Evolutionary conservation across 805 yeast species (phyloP), one percentile per base, ranked within the genome.

Genomic region (Wickerhamiella vanderwaltii): DNA sequence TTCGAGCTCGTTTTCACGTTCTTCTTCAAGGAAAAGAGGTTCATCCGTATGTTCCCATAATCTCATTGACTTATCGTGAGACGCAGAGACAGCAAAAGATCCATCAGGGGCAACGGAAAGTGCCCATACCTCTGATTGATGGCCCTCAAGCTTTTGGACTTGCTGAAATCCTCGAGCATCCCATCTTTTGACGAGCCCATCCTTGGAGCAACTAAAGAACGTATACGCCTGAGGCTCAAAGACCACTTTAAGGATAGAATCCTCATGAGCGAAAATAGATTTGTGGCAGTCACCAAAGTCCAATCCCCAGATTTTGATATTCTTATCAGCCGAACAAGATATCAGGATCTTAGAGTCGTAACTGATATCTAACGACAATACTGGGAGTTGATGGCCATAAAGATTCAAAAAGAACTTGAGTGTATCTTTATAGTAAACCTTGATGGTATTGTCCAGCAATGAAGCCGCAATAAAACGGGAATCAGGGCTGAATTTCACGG

Each of bases 261-360:
- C 99, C 55, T 86, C 94, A 59, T 91, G 99, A 1, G 94, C 99
- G 60, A 91, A 91, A 20, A 91, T 75, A 1, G 97, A 88, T 58
- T 80, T 81, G 61, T 91, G 98, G 67, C 98, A 91, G 62, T 91
- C 99, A 62, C 99, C 99, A 62, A 91, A 91, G 60, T 91, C 98
- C 45, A 91, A 66, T 39, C 99, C 99, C 99, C 99, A 91, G 44
- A 91, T 81, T 63, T 93, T 86, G 57, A 91, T 83, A 61, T 91
- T 91, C 61, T 91, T 91, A 63, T 91, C 99, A 0, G 98, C 98
- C 1, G 96, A 85, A 3, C 95, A 83, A 0, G 97, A 84, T 41
- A 88, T 76, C 47, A 91, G 71, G 51, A 91, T 59, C 60, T 91
- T 88, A 29, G 88, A 77, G 60, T 91, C 99, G 51, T 61, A 68